phyloP scores from a whole-genome alignment of 352 stramenopile genomes.

The Phytopythium montanum region DNA sequence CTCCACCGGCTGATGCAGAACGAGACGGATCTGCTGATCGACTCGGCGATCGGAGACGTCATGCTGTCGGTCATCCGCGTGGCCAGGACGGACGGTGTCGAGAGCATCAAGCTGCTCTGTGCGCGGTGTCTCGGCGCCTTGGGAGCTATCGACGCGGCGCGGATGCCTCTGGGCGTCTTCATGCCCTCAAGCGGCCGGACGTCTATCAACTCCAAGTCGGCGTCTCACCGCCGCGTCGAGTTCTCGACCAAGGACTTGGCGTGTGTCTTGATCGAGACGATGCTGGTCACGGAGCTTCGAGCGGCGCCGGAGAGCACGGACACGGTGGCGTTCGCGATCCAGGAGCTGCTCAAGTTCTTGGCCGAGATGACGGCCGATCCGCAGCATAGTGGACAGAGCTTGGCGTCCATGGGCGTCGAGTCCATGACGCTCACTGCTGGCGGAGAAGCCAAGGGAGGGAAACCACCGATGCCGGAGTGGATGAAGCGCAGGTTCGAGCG shows the following conservation, averaged over 20 bases:
- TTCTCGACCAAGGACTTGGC: conserved; percentile 78
- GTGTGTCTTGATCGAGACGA: conserved; percentile 78
- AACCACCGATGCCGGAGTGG: conserved; percentile 66
- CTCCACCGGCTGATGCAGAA: conserved; percentile 67
- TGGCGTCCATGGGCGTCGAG: conserved; percentile 12
- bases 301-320: conserved; percentile 85
- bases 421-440: neutral
- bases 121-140: conserved; percentile 72
- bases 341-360: conserved; percentile 83
- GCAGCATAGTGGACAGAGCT: conserved; percentile 64
- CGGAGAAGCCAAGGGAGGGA: neutral
- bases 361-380: conserved; percentile 68
- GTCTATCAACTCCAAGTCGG: conserved; percentile 6
- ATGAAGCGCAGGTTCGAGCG: conserved; percentile 82
- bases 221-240: conserved; percentile 37
- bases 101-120: conserved; percentile 66
- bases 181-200: conserved; percentile 31
- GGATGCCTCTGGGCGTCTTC: conserved; percentile 67
- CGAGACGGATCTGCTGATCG: conserved; percentile 64
- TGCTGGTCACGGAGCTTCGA: conserved; percentile 79
- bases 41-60: conserved; percentile 48
- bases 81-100: conserved; percentile 54
- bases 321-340: conserved; percentile 76
- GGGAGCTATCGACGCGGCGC: conserved; percentile 74
- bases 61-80: conserved; percentile 70